Conservation (phyloP, 306 rosid genomes). For the Cucurbita ficifolia region DNA sequence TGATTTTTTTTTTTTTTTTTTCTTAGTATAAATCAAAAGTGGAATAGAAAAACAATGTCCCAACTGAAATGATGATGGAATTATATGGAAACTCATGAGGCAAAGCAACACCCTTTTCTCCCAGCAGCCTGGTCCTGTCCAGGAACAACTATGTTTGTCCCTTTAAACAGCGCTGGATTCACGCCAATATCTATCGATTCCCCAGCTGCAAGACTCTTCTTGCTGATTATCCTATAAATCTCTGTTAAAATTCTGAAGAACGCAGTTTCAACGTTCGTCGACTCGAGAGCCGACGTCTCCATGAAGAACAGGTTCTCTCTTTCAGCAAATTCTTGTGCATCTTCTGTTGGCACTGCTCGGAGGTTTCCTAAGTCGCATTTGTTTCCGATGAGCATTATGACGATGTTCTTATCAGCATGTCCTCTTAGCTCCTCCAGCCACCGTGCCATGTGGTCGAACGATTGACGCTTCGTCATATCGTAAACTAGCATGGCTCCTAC, state of each 20-base stretch:
- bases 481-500: slow-evolving; percentile 87
- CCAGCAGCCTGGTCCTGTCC: slow-evolving; percentile 16
- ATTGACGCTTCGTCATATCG: slow-evolving; percentile 79
- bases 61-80: slow-evolving; percentile 11
- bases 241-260: slow-evolving; percentile 59
- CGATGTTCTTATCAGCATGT: slow-evolving; percentile 68
- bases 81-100: slow-evolving; percentile 6
- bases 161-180: slow-evolving; percentile 39
- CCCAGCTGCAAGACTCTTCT: slow-evolving; percentile 39
- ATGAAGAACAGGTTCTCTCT: slow-evolving; percentile 83
- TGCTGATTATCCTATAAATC: slow-evolving; percentile 56
- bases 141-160: slow-evolving; percentile 57
- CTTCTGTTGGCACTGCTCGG: slow-evolving; percentile 84
- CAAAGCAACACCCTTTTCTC: slow-evolving; percentile 53
- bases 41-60: background rate
- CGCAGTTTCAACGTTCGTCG: slow-evolving; percentile 80
- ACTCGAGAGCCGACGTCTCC: slow-evolving; percentile 88
- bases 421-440: slow-evolving; percentile 81
- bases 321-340: slow-evolving; percentile 82
- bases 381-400: slow-evolving; percentile 77
- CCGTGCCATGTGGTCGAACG: slow-evolving; percentile 79
- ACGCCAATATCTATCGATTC: slow-evolving; percentile 26
- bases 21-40: background rate
- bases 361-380: slow-evolving; percentile 66
- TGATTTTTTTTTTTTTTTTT: background rate